A percentile compares a stretch with the other conserved stretches of the same genome.
These are phyloP conservation scores for Actinomucor elegans DNA, from an alignment of 371 early-diverging fungal genomes.

Conservation along the genomic window DNA sequence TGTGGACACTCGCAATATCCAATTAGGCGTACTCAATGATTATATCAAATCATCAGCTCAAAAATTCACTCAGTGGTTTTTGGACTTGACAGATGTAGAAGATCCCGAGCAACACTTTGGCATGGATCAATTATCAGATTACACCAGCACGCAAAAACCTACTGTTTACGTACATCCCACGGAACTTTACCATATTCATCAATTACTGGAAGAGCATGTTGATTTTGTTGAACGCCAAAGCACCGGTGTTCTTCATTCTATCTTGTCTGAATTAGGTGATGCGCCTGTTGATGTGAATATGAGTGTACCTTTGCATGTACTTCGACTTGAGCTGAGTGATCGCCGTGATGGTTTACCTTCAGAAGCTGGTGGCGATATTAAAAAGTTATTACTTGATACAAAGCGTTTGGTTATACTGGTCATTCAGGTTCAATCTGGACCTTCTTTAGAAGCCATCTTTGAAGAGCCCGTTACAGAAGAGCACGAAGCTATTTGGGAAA, in stretches of 20 bases:
- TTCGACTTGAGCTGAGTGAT: constrained; percentile 73
- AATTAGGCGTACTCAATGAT: constrained; percentile 73
- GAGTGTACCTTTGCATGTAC: constrained; percentile 57
- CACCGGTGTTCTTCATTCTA: constrained; percentile 78
- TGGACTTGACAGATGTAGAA: constrained; percentile 74
- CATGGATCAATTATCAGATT: constrained; percentile 89
- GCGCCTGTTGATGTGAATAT: constrained; percentile 65
- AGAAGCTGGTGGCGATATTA: constrained; percentile 58
- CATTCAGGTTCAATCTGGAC: constrained; percentile 83
- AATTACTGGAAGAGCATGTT: constrained; percentile 74
- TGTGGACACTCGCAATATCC: constrained; percentile 67
- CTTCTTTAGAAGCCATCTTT: constrained; percentile 80
- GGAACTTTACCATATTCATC: constrained; percentile 90
- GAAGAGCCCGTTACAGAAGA: constrained; percentile 69
- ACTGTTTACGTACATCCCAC: constrained; percentile 87
- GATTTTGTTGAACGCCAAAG: constrained; percentile 59
- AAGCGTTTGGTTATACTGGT: constrained; percentile 88
- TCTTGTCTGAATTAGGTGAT: constrained; percentile 80
- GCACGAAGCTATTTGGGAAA: constrained; percentile 75
- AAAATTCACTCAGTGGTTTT: constrained; percentile 78
- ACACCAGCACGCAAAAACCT: constrained; percentile 83
- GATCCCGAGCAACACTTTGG: constrained; percentile 90
- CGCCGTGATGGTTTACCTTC: constrained; percentile 64
- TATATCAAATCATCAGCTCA: constrained; percentile 77
- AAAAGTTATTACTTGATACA: constrained; percentile 87